Evolutionary conservation across 192 early-diverging fungal species (phyloP), one percentile per base, ranked within the genome.

Genomic region (Backusella tarrabulga): DNA sequence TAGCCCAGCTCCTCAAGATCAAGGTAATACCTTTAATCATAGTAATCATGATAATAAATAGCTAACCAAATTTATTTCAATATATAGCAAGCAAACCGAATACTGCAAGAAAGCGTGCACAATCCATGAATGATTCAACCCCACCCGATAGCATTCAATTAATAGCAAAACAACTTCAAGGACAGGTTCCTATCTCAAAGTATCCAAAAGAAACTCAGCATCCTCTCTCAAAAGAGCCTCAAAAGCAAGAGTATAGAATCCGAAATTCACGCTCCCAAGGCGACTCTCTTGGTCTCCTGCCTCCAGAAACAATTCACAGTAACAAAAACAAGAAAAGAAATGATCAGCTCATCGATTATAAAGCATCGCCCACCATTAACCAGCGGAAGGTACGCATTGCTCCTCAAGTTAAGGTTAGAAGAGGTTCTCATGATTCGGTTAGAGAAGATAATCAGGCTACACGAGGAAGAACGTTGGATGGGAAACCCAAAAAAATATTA

Each of bases 321-420:
- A 40, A 60, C 6, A 15, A 60, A 29, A 26, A 54, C 21, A 17
- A 21, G 17, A 34, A 63, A 14, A 63, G 0, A 63, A 29, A 29
- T 4, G 56, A 63, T 63, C 6, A 63, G 3, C 2, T 12, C 1
- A 26, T 23, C 0, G 56, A 63, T 63, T 29, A 63, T 29, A 26
- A 26, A 63, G 26, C 56, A 26, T n/a, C 21, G 0, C 19, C 26
- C 2, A n/a, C n/a, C 12, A 26, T 26, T 3, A 26, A 29, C 56
- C 56, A 63, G n/a, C 76, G 72, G 11, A 81, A 81, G 71, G 80
- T 81, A 9, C 77, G 75, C 32, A 77, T 77, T 34, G 76, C 80
- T 5, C 69, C 73, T n/a, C 68, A 75, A 35, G 69, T 80, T 4
- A 80, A 76, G 26, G 52, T 80, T 23, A 38, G 79, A 66, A 71